Base-by-base conservation (phyloP, 2,329 filamentous ascomycete species). In the Trichoderma sp. region DNA sequence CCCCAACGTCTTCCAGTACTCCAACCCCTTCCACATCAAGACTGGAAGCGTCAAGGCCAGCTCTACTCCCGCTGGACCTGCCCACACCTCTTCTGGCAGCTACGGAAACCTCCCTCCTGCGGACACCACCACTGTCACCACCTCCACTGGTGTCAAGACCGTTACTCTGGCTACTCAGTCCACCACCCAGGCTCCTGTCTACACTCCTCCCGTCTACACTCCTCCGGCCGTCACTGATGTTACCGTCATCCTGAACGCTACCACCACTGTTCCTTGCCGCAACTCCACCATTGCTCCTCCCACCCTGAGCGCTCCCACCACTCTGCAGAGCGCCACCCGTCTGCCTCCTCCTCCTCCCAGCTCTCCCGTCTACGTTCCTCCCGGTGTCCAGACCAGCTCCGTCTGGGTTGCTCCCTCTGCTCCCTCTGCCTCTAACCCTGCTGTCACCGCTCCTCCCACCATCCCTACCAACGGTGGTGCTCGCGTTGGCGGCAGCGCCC, bases 1-100 rank as follows among this genome's bases (percentile, higher is more conserved):
- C 81, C 69, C 82, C 26, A 74, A 64, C 12, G 80, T 85, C 78
- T 89, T 88, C 85, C 88, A 91, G 85, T 91, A 86, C 85, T 89
- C 87, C 71, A 86, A 86, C 83, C 88, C 88, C 76, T 91, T 91
- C 84, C 76, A 82, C 77, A 88, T 89, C 77, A 77, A 78, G 70
- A 81, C 78, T 30, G 76, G 71, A 63, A 36, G 21, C 32, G 58
- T 62, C 58, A 6, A 26, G 26, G 32, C 26, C 18, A 66, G 43
- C 63, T 53, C 39, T n/a, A 28, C 71, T 65, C 62, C 74, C 72
- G 67, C 76, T 26, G 67, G 56, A 30, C 39, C 61, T 12, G 72
- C 36, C 61, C 66, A 74, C 43, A 71, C 74, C 60, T 73, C 74
- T 71, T 72, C 65, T 71, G 62, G 65, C 14, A 28, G 26, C 43